Evolutionary conservation across 495 filamentous ascomycete species (phyloP).

Genomic region (Penicilliopsis zonata): DNA sequence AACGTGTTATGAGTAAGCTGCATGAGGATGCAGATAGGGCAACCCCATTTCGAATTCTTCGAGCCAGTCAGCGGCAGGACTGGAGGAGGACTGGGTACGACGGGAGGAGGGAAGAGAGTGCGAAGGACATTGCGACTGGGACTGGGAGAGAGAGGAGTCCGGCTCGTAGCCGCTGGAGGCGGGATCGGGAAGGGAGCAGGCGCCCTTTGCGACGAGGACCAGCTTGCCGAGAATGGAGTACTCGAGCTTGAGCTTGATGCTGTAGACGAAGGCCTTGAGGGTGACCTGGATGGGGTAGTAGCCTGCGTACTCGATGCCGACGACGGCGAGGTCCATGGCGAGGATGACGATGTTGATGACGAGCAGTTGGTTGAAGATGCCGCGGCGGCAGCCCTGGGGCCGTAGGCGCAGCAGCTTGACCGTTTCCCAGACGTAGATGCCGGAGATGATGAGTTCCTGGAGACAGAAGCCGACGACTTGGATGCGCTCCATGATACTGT

Average conservation of each 20-base stretch:
- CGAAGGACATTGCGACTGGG: too few species aligned
- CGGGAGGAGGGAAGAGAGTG: too few species aligned
- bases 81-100: too few species aligned
- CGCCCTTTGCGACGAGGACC: constrained; percentile 14
- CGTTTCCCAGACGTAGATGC: constrained; percentile 43
- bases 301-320: constrained; percentile 31
- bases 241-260: too few species aligned
- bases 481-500: constrained; percentile 45
- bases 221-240: constrained; percentile 38
- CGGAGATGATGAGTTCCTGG: constrained; percentile 46
- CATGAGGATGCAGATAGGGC: too few species aligned
- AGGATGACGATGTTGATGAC: constrained; percentile 37
- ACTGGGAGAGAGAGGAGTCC: too few species aligned
- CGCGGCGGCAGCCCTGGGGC: constrained; percentile 14
- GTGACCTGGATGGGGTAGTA: constrained; percentile 36
- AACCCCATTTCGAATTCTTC: too few species aligned
- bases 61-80: too few species aligned
- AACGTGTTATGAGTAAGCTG: too few species aligned
- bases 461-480: constrained; percentile 47
- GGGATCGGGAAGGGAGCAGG: background rate
- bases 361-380: constrained; percentile 35
- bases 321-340: constrained; percentile 28
- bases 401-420: constrained; percentile 27
- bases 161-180: background rate
- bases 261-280: constrained; percentile 39